Base-by-base conservation (phyloP, 371 early-diverging fungal species). In the Mycotypha africana region DNA sequence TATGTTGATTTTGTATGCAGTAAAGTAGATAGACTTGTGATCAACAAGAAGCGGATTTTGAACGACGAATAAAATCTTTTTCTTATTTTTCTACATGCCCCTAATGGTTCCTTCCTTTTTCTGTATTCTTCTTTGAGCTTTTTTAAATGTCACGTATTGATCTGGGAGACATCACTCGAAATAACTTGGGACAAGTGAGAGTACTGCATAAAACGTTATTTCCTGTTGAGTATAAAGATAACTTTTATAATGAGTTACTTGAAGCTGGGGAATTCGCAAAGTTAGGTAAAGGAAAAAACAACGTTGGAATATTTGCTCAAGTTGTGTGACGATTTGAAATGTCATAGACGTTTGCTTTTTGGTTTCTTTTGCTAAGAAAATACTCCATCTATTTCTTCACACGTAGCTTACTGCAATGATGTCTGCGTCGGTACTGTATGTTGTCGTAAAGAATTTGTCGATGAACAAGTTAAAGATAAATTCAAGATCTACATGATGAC, bases 401-500 rank as follows among this genome's bases (percentile, higher is more conserved):
- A 3, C 43, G 9, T 66, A 83, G 93, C 85, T n/a, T 85, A 80
- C 51, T 79, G 75, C 47, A 78, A 88, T 50, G 81, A 79, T 36
- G 56, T 76, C 20, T 85, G 86, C 50, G 86, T 92, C 35, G 97
- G 93, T 15, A 87, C 88, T n/a, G 86, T 97, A 9, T 89, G 89
- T 46, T 92, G 93, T 67, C 81, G 90, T 49, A 71, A 67, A 55
- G 84, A 91, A 65, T n/a, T n/a, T n/a, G 48, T 55, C 22, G 70
- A 57, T 7, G 58, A 68, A 22, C 53, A 53, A 22, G 44, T 57
- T 37, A 36, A 49, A 24, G 49, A 45, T 1, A 36, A 33, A 30
- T 39, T 22, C 49, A 63, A 73, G 34, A 65, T 92, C 17, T 97
- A 96, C 57, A 88, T 97, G 53, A 94, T 95, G 89, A 97, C 98